These are phyloP conservation scores for Arthrobotrys musiformis DNA, from an alignment of 2,329 filamentous ascomycete species.

Conservation along the genomic window DNA sequence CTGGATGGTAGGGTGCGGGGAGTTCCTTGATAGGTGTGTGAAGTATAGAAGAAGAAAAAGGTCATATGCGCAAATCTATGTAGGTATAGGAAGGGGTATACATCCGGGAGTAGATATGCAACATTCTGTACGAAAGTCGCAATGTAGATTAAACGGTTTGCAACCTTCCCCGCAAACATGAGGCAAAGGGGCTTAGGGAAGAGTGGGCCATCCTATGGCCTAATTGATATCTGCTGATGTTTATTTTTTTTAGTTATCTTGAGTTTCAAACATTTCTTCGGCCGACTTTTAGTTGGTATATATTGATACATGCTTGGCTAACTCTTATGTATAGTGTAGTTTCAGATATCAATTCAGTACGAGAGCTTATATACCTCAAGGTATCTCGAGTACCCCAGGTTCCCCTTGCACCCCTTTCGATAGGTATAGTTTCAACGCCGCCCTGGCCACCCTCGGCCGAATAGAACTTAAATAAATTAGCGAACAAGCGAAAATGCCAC, in stretches of 20 bases:
- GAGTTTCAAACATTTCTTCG: neutral
- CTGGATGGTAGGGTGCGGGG: neutral
- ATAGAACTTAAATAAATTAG: neutral
- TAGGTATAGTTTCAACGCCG: neutral
- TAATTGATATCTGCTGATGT: neutral
- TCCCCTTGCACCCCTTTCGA: neutral
- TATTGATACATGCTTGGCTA: neutral
- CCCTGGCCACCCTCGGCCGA: neutral
- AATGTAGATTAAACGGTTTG: constrained; percentile 5
- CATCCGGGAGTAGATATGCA: neutral
- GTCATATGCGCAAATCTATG: neutral
- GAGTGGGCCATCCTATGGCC: neutral
- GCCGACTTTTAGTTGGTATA: neutral
- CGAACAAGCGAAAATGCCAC: neutral
- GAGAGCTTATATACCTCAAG: neutral
- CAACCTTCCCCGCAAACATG: constrained; percentile 11
- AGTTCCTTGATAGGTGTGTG: neutral
- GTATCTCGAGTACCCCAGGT: neutral
- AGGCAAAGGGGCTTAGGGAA: neutral
- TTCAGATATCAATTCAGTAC: neutral
- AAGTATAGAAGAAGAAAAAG: neutral
- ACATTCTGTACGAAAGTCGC: neutral
- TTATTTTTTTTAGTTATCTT: neutral
- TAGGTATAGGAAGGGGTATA: neutral
- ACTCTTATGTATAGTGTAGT: neutral